A percentile compares a stretch with the other conserved stretches of the same genome.
Evolutionary conservation across 2,329 filamentous ascomycete genomes (phyloP).

Genomic region (Botrytis paeoniae): DNA sequence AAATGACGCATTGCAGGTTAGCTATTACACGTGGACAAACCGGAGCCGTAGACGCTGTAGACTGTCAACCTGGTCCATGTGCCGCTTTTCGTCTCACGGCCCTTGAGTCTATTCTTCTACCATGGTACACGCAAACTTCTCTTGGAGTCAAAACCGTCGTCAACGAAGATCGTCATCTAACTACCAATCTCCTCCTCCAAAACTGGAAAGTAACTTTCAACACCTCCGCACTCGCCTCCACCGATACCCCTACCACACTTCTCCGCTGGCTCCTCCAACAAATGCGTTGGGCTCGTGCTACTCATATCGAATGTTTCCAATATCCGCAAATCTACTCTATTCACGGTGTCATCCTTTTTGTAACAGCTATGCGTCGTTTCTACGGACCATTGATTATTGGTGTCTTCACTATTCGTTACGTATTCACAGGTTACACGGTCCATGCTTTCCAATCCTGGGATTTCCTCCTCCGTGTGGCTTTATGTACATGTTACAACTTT

Average conservation of each 20-base stretch:
- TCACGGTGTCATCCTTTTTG: constrained; percentile 39
- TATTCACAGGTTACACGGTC: constrained; percentile 34
- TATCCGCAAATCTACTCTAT: constrained; percentile 39
- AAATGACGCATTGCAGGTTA: constrained; percentile 18
- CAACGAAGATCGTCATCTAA: constrained; percentile 42
- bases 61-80: constrained; percentile 42
- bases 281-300: constrained; percentile 39
- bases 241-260: constrained; percentile 40
- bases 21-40: constrained; percentile 39
- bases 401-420: constrained; percentile 36
- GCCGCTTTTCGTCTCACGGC: constrained; percentile 39
- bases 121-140: constrained; percentile 41
- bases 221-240: constrained; percentile 38
- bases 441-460: constrained; percentile 36
- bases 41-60: constrained; percentile 35
- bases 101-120: constrained; percentile 36
- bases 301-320: constrained; percentile 40
- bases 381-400: constrained; percentile 36
- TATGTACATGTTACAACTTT: constrained; percentile 37
- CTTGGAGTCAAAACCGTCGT: constrained; percentile 40
- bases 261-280: constrained; percentile 40
- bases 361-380: constrained; percentile 37
- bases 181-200: constrained; percentile 38
- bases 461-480: constrained; percentile 32
- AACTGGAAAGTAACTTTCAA: constrained; percentile 40